Percentiles rank a stretch among this genome's conserved stretches.
These are phyloP conservation scores for Postia placenta DNA, from an alignment of 768 basidiomycete genomes.

Conservation along the genomic window DNA sequence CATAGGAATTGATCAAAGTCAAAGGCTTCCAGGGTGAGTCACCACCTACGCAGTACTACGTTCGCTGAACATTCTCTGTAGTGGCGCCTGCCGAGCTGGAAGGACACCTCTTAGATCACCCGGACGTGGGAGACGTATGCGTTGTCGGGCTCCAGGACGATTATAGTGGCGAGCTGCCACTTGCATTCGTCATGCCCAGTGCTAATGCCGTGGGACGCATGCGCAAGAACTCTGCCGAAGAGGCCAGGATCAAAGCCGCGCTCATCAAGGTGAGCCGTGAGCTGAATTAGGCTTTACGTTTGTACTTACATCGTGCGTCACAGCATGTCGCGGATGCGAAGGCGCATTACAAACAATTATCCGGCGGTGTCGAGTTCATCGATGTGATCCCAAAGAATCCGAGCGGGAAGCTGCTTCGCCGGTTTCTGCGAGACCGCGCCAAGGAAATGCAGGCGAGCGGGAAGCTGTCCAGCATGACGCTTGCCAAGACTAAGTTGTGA, in stretches of 20 bases:
- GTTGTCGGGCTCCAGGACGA: conserved; percentile 66
- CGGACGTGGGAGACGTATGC: conserved; percentile 54
- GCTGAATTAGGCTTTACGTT: too few relatives aligned
- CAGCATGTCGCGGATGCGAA: conserved; percentile 27
- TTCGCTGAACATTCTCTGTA: neutral
- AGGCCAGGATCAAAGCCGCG: conserved; percentile 34
- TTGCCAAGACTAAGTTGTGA: conserved; percentile 12
- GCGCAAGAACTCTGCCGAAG: conserved; percentile 27
- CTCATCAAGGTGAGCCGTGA: conserved; percentile 50
- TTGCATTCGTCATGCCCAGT: conserved; percentile 59
- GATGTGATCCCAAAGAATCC: conserved; percentile 28
- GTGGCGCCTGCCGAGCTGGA: conserved; percentile 73
- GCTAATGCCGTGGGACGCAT: conserved; percentile 31
- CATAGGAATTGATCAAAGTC: conserved; percentile 64
- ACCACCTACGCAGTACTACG: neutral
- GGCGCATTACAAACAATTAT: conserved; percentile 31
- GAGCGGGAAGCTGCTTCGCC: conserved; percentile 25
- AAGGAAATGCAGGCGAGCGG: conserved; percentile 11
- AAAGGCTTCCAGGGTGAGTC: conserved; percentile 29
- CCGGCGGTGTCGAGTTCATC: conserved; percentile 32
- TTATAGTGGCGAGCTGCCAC: conserved; percentile 64
- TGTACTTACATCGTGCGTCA: neutral
- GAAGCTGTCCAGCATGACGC: conserved; percentile 3
- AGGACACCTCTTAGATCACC: conserved; percentile 54
- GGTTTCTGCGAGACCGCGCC: conserved; percentile 22